Percentiles rank a stretch among this genome's conserved stretches.
phyloP scores from a whole-genome alignment of 805 yeast species.

The Kuraishia piskuri region DNA sequence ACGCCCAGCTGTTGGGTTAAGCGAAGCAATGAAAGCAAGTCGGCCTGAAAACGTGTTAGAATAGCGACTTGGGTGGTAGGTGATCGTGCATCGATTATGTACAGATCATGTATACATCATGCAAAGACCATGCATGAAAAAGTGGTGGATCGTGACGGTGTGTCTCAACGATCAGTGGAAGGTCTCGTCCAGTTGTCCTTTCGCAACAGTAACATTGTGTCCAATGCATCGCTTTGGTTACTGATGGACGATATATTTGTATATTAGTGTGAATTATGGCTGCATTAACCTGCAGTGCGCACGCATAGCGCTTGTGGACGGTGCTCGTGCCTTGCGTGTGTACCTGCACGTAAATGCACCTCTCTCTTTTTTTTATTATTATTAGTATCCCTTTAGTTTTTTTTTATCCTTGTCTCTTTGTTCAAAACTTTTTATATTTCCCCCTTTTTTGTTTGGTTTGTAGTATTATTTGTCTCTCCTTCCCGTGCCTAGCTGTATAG shows the following conservation, averaged over 20 bases:
- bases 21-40: too few relatives aligned
- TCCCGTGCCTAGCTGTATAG: constrained; percentile 1
- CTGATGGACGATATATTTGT: not conserved
- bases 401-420: not conserved
- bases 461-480: constrained; percentile 1
- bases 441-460: not conserved
- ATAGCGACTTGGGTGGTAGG: too few relatives aligned
- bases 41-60: too few relatives aligned
- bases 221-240: constrained; percentile 5
- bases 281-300: not conserved
- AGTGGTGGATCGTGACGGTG: too few relatives aligned
- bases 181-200: too few relatives aligned
- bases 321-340: too few relatives aligned
- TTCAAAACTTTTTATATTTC: constrained; percentile 1
- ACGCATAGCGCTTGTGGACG: not conserved
- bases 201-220: too few relatives aligned
- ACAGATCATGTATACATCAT: too few relatives aligned
- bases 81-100: too few relatives aligned
- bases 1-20: constrained; percentile 32
- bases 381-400: not conserved
- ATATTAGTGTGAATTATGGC: not conserved
- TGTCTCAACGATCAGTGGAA: too few relatives aligned
- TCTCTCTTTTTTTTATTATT: not conserved
- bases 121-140: too few relatives aligned
- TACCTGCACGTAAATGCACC: not conserved